A percentile compares a stretch with the other conserved stretches of the same genome.
phyloP scores from a whole-genome alignment of 1,139 yeast genomes.

The Kodamaea alishanica region DNA sequence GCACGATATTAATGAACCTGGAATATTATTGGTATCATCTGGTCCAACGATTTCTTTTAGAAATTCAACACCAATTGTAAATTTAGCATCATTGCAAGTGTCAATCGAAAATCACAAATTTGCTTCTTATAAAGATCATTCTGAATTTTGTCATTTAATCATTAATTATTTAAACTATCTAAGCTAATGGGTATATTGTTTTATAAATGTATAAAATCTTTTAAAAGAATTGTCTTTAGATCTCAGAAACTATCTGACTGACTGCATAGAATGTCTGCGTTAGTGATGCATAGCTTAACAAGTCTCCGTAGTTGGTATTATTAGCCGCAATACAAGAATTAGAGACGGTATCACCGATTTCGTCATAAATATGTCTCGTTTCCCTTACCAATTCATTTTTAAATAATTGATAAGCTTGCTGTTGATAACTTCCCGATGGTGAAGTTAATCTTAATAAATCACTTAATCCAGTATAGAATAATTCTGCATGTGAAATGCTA shows the following conservation, averaged over 20 bases:
- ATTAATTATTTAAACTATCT: constrained; percentile 9
- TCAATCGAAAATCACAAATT: constrained; percentile 1
- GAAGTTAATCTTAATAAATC: constrained; percentile 15
- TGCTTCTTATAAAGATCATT: constrained; percentile 8
- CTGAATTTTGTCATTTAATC: constrained; percentile 8
- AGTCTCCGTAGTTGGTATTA: constrained; percentile 6
- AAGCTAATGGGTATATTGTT: constrained; percentile 1
- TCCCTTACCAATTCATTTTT: constrained; percentile 21
- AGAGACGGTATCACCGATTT: constrained; percentile 6
- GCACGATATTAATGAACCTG: neutral
- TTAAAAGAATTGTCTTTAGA: neutral
- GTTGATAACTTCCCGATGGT: constrained; percentile 16
- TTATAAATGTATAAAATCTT: neutral
- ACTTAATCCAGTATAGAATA: constrained; percentile 14
- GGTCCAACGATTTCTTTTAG: constrained; percentile 4
- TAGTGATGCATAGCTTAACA: constrained; percentile 20
- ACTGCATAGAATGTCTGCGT: constrained; percentile 22
- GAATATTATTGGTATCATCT: constrained; percentile 1
- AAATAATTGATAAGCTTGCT: constrained; percentile 18
- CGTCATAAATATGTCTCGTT: constrained; percentile 22
- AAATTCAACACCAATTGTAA: constrained; percentile 3
- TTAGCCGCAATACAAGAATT: constrained; percentile 10
- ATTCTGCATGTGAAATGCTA: constrained; percentile 11
- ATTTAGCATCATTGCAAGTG: constrained; percentile 1
- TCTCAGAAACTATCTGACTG: constrained; percentile 14